Evolutionary conservation across 2,329 filamentous ascomycete genomes (phyloP).

Genomic region (Neoascochyta sp.): DNA sequence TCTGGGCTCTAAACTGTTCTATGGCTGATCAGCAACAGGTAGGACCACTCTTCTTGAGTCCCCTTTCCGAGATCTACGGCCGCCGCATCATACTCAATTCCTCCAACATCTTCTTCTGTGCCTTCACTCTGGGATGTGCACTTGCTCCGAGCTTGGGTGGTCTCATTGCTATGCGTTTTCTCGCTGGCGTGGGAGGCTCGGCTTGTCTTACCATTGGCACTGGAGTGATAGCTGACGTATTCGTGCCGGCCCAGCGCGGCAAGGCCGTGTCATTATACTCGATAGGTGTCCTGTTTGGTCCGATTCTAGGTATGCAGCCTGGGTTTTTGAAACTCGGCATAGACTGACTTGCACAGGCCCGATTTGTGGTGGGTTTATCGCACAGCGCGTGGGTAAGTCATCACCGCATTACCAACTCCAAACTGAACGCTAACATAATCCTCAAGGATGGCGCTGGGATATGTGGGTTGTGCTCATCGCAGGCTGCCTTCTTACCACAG

Average conservation of each 20-base stretch:
- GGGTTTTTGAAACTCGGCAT: too few relatives aligned
- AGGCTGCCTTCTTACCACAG: conserved; percentile 17
- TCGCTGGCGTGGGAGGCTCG: conserved; percentile 29
- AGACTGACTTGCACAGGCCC: too few relatives aligned
- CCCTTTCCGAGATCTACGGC: conserved; percentile 36
- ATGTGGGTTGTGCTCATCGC: conserved; percentile 36
- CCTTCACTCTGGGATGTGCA: conserved; percentile 47
- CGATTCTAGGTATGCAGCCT: conserved; percentile 31
- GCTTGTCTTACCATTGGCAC: conserved; percentile 30
- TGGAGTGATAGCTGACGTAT: conserved; percentile 36
- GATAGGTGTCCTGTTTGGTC: conserved; percentile 32
- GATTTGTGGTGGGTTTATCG: conserved; percentile 37
- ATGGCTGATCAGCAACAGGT: conserved; percentile 10
- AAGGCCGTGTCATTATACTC: conserved; percentile 30
- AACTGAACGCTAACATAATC: too few relatives aligned
- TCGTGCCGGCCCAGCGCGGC: conserved; percentile 31
- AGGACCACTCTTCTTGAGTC: conserved; percentile 33
- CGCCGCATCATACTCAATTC: conserved; percentile 29
- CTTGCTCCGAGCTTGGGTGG: conserved; percentile 32
- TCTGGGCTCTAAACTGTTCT: not conserved
- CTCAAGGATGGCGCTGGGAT: conserved; percentile 36
- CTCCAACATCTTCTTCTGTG: conserved; percentile 50
- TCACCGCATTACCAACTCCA: too few relatives aligned
- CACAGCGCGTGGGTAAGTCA: conserved; percentile 30
- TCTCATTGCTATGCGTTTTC: conserved; percentile 36